Evolutionary conservation across 768 basidiomycete genomes (phyloP), one percentile per base, ranked within the genome.

Genomic region (Tylopilus rubrobrunneus): DNA sequence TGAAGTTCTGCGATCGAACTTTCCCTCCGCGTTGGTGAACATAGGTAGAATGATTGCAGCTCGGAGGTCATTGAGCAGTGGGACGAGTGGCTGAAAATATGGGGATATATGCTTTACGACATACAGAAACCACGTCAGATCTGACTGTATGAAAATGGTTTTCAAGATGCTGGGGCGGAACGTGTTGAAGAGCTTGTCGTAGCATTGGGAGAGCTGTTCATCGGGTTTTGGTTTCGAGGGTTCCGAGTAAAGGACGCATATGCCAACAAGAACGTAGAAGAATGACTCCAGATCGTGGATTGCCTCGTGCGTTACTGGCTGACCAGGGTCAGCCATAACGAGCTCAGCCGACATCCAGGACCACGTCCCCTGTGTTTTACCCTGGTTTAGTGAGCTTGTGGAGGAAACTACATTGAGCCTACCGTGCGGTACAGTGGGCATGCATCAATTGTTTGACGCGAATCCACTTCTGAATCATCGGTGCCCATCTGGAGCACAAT

Each of bases 271-370:
- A 1, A 34, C 11, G 33, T 34, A 34, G 12, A 34, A 34, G 33
- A 34, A 34, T 12, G 39, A 55, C 2, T 51, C 45, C 1, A 57
- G 37, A 25, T 57, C 29, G 2, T 57, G 48, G 1, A 54, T 23
- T 0, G 19, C 21, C 8, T 33, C 27, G 4, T 57, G 56, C 1
- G 39, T 7, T 19, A 57, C 45, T 2, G 40, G 29, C 41, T 57
- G 56, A 17, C 40, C 46, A 19, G 45, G 25, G 42, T 45, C 45
- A 6, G 45, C 48, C 56, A 57, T 57, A 1, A 48, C 34, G 5
- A 57, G 49, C 7, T 57, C 21, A 1, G 15, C 49, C 1, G 49
- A 42, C 49, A 57, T 57, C 49, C 49, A 57, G 1, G 40, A 48
- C 49, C 53, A 51, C 1, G 41, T 57, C 15, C 29, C 48, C 48